Evolutionary conservation across 2,329 filamentous ascomycete species (phyloP).

Genomic region (Metarhizium rileyi): DNA sequence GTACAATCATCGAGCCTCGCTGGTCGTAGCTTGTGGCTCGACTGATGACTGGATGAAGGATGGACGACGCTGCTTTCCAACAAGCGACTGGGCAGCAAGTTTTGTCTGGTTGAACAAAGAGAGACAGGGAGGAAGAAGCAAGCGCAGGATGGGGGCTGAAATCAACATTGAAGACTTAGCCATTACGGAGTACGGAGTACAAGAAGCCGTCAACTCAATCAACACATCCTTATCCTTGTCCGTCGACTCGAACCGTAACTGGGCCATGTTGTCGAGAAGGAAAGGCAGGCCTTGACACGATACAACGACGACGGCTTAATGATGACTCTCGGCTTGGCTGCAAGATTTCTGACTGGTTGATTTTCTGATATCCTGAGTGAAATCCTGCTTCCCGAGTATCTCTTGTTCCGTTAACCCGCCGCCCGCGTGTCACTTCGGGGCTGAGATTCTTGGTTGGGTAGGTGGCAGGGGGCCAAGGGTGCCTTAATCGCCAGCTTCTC

Average conservation of each 20-base stretch:
- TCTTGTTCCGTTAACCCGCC: no score
- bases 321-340: neutral
- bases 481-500: constrained; percentile 1
- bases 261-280: neutral
- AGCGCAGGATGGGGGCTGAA: neutral
- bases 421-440: neutral
- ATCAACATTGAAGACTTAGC: neutral
- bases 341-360: neutral
- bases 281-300: neutral
- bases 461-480: neutral
- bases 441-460: neutral
- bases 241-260: neutral
- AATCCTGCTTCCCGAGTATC: neutral
- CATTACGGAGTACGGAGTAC: no score
- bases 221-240: no score
- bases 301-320: neutral
- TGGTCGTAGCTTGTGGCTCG: neutral
- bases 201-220: neutral
- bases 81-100: neutral
- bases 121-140: neutral
- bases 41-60: neutral
- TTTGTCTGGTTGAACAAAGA: neutral
- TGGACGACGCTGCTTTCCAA: neutral
- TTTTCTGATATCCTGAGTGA: neutral
- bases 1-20: neutral